phyloP scores from a whole-genome alignment of 805 yeast species.

The Teunomyces cretensis region DNA sequence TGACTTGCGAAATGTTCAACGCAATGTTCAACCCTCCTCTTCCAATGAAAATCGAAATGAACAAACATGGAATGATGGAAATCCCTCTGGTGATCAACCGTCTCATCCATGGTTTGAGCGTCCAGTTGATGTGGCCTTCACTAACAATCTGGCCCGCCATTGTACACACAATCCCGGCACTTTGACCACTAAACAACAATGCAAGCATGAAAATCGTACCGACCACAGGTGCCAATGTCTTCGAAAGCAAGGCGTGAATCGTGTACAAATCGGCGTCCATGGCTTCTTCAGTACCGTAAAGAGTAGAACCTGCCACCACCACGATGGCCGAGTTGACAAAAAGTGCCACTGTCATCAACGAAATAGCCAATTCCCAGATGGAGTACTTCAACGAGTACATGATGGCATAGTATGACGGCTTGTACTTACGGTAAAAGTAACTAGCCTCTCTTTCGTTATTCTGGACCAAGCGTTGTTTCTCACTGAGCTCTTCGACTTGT shows the following conservation, averaged over 20 bases:
- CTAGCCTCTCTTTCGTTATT: conserved; percentile 21
- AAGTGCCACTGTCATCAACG: conserved; percentile 76
- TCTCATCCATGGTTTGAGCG: conserved; percentile 74
- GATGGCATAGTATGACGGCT: conserved; percentile 74
- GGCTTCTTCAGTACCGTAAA: conserved; percentile 64
- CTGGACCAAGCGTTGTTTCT: conserved; percentile 4
- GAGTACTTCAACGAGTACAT: conserved; percentile 70
- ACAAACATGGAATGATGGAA: conserved; percentile 78
- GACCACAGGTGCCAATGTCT: conserved; percentile 66
- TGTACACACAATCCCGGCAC: conserved; percentile 91
- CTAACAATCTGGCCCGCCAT: conserved; percentile 91
- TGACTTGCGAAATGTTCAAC: conserved; percentile 83
- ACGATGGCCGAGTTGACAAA: conserved; percentile 85
- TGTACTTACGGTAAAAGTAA: conserved; percentile 46
- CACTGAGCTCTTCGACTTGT: background rate
- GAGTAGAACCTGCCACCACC: conserved; percentile 76
- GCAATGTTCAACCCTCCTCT: conserved; percentile 68
- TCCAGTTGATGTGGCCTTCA: conserved; percentile 89
- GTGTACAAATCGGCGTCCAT: conserved; percentile 80
- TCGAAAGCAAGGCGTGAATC: conserved; percentile 63
- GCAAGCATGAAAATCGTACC: conserved; percentile 88
- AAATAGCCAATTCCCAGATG: conserved; percentile 64
- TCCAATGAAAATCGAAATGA: conserved; percentile 71
- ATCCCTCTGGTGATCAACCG: conserved; percentile 74
- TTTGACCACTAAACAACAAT: conserved; percentile 78